phyloP scores from a whole-genome alignment of 2,329 filamentous ascomycete species.

The Alternaria postmessia region DNA sequence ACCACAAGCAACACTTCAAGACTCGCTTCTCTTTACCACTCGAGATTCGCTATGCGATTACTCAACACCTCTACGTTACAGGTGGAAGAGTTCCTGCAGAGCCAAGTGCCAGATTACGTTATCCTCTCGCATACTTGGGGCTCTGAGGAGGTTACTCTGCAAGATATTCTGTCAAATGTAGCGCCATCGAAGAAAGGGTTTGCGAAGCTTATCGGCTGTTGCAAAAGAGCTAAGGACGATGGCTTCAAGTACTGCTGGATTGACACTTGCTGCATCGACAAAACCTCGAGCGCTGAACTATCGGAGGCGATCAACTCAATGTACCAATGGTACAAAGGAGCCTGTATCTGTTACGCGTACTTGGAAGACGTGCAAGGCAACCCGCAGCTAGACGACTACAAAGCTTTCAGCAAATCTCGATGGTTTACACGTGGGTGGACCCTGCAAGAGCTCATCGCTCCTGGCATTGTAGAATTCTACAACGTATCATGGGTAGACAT shows the following conservation, averaged over 20 bases:
- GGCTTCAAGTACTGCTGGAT: not conserved
- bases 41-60: not conserved
- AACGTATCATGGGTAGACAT: not conserved
- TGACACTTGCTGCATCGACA: not conserved
- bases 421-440: not conserved
- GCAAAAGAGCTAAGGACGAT: not conserved
- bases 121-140: slow-evolving; percentile 37
- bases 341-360: not conserved
- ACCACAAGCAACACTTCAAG: not conserved
- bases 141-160: slow-evolving; percentile 23
- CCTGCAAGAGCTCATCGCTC: not conserved
- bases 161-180: slow-evolving; percentile 8
- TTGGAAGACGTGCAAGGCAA: not conserved
- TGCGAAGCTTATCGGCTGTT: not conserved
- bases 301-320: not conserved
- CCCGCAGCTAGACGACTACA: not conserved
- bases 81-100: not conserved
- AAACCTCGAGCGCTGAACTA: not conserved
- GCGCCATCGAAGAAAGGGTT: not conserved
- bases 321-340: not conserved
- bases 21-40: not conserved
- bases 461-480: not conserved
- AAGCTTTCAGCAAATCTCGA: not conserved
- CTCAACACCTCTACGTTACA: not conserved
- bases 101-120: slow-evolving; percentile 24